These are phyloP conservation scores for Protomyces lactucae-debilis DNA, from an alignment of 1,139 yeast species.

Conservation along the genomic window DNA sequence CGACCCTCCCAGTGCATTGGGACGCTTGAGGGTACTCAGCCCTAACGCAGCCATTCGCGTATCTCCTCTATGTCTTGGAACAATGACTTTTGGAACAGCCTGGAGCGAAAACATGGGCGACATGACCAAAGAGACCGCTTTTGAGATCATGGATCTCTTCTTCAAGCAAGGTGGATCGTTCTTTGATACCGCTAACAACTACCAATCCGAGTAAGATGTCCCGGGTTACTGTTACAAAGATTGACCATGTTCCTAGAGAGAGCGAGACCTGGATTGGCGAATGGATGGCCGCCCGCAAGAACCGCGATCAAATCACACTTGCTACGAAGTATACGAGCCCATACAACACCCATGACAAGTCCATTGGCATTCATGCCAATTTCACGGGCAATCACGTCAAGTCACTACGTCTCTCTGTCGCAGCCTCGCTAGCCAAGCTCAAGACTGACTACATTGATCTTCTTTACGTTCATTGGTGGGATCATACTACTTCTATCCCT, in stretches of 20 bases:
- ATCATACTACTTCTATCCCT: constrained; percentile 35
- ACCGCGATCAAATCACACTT: constrained; percentile 32
- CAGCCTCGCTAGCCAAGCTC: constrained; percentile 30
- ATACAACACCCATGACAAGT: constrained; percentile 24
- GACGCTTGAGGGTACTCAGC: constrained; percentile 32
- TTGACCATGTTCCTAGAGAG: no score
- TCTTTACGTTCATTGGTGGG: constrained; percentile 36
- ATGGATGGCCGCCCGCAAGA: constrained; percentile 32
- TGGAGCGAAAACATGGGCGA: constrained; percentile 34
- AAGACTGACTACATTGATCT: constrained; percentile 33
- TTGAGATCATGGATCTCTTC: constrained; percentile 34
- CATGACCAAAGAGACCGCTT: constrained; percentile 32
- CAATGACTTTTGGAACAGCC: constrained; percentile 36
- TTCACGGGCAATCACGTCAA: constrained; percentile 31
- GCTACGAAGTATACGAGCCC: constrained; percentile 34
- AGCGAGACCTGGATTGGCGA: constrained; percentile 32
- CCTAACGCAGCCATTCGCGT: constrained; percentile 36
- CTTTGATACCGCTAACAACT: constrained; percentile 36
- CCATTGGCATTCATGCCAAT: constrained; percentile 27
- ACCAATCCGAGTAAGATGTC: constrained; percentile 32
- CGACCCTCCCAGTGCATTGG: constrained; percentile 32
- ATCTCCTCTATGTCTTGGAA: constrained; percentile 36
- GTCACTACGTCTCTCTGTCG: constrained; percentile 29
- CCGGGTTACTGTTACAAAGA: constrained; percentile 30
- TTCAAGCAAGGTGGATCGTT: constrained; percentile 35